Conservation (phyloP, 805 yeast genomes). For the Zygosaccharomyces rouxii region DNA sequence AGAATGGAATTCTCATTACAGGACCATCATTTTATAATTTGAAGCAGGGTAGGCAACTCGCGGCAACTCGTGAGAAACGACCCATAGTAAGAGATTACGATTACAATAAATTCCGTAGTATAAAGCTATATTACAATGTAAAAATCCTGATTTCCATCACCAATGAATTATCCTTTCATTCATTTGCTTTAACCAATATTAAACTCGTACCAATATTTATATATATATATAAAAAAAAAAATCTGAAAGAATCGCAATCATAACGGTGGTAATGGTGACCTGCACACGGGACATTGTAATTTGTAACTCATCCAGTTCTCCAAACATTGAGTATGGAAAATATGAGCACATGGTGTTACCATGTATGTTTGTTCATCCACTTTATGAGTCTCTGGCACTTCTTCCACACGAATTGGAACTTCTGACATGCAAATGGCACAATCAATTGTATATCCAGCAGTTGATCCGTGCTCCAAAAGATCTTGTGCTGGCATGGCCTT, state of each 20-base stretch:
- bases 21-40: constrained; percentile 11
- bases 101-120: neutral
- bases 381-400: constrained; percentile 30
- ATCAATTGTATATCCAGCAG: constrained; percentile 51
- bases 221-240: neutral
- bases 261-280: constrained; percentile 79
- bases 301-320: constrained; percentile 93
- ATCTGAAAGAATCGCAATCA: constrained; percentile 30
- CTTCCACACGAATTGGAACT: constrained; percentile 38
- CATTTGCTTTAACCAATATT: neutral
- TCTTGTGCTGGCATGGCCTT: constrained; percentile 27
- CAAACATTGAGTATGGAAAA: constrained; percentile 84
- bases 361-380: constrained; percentile 51
- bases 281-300: constrained; percentile 90
- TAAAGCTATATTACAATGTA: neutral
- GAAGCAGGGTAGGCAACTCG: constrained; percentile 11
- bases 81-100: neutral
- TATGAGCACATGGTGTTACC: constrained; percentile 90
- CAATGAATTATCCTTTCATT: neutral
- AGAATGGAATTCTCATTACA: neutral
- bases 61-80: constrained; percentile 16
- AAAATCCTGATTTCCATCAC: neutral
- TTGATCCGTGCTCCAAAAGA: constrained; percentile 32
- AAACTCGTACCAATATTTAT: neutral
- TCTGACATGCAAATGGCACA: constrained; percentile 90